A percentile compares a stretch with the other conserved stretches of the same genome.
Evolutionary conservation across 768 basidiomycete species (phyloP).

Genomic region (Xerocomus brunneocitrinus): DNA sequence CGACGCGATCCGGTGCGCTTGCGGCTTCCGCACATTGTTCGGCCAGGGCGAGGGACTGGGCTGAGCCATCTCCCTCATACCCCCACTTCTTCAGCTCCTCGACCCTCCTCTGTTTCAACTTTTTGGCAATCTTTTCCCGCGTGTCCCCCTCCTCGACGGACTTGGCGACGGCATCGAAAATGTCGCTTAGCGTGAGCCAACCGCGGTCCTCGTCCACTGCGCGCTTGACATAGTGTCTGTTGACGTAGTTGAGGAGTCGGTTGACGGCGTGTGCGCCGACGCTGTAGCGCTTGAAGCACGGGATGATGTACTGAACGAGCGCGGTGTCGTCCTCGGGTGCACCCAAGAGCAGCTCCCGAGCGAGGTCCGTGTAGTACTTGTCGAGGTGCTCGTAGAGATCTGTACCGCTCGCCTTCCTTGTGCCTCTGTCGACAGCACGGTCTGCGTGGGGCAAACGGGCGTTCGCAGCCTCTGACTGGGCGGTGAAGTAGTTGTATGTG

Average conservation of each 20-base stretch:
- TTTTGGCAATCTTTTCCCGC: conserved; percentile 56
- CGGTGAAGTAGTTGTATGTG: conserved; percentile 75
- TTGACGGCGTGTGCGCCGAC: conserved; percentile 64
- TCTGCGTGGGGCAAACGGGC: conserved; percentile 10
- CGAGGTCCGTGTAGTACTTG: conserved; percentile 59
- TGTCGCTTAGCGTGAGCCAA: conserved; percentile 67
- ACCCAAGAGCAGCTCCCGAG: conserved; percentile 57
- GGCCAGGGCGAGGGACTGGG: conserved; percentile 47
- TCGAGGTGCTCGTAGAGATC: conserved; percentile 75
- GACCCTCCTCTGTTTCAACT: conserved; percentile 52
- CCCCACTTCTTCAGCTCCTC: conserved; percentile 74
- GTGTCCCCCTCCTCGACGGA: conserved; percentile 47
- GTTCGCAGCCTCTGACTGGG: conserved; percentile 48
- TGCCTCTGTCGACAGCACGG: conserved; percentile 26
- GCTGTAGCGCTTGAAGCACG: conserved; percentile 66
- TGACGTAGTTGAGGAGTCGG: conserved; percentile 70
- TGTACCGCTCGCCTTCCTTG: conserved; percentile 43
- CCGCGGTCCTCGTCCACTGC: conserved; percentile 75
- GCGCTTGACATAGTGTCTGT: conserved; percentile 69
- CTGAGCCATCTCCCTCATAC: conserved; percentile 47
- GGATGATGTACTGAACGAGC: conserved; percentile 66
- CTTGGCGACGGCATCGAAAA: conserved; percentile 56
- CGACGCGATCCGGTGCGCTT: conserved; percentile 60
- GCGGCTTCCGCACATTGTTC: conserved; percentile 75
- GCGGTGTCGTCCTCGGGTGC: conserved; percentile 61